Evolutionary conservation across 306 rosid species (phyloP), one percentile per base, ranked within the genome.

Genomic region (Castanea sativa): DNA sequence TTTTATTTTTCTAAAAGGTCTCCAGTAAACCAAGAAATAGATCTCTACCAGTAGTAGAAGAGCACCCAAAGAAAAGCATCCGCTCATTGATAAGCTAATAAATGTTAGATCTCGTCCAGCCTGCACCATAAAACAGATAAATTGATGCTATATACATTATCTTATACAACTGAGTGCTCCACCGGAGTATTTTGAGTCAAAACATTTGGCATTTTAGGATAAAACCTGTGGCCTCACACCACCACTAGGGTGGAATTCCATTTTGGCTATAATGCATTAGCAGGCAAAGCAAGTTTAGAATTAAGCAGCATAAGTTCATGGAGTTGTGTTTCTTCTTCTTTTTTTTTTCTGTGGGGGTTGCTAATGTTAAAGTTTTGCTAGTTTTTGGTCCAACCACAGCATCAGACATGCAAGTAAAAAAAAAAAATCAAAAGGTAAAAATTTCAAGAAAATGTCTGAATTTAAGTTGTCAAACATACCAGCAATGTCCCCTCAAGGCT

Each of bases 61-160:
- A 78, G 89, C 86, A 63, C 97, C 97, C 35, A 82, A 75, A 52
- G 88, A 87, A 82, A 92, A 88, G 88, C 97, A 91, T 80, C 92
- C 97, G 61, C 79, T 86, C 97, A 88, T 94, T 72, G 97, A 90
- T 73, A 95, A 74, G 83, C 99, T 92, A 35, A 92, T 80, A 78
- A 78, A 91, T 79, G 81, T 87, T 52, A 92, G 92, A 78, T 95
- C 99, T 61, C 99, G 90, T 71, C 97, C 97, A 76, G 99, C 99
- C 99, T 91, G 92, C 83, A 76, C 61, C 69, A 74, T 70, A 20
- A 73, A 81, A 60, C 27, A 65, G 56, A 74, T 71, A 33, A 8
- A 35, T 7, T 67, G 20, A 33, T 7, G 25, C 27, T 18, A 4
- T 8, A 67, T 67, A 45, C 52, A 67, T 19, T 18, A 2, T 30